These are phyloP conservation scores for Collybiopsis luxurians DNA, from an alignment of 768 basidiomycete genomes.

Conservation along the genomic window DNA sequence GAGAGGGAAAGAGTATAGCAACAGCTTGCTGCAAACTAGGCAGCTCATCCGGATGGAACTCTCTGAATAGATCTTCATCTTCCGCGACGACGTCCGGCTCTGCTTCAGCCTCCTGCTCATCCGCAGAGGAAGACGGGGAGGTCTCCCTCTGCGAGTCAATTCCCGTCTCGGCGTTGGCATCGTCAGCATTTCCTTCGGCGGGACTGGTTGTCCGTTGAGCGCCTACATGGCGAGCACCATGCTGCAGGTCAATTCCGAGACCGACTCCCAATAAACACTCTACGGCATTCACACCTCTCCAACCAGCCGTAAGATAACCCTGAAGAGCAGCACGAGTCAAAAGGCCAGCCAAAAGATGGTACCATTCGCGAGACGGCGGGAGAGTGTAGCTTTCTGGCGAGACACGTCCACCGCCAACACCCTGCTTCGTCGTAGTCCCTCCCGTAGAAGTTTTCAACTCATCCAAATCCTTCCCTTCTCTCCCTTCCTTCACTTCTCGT, in stretches of 20 bases:
- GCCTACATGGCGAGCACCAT: constrained; percentile 8
- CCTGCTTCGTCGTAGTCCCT: background rate
- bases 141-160: constrained; percentile 1
- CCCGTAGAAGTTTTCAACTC: background rate
- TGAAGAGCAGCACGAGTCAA: constrained; percentile 83
- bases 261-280: constrained; percentile 76
- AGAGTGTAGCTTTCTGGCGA: constrained; percentile 47
- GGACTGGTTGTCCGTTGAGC: constrained; percentile 13
- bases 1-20: constrained; percentile 65
- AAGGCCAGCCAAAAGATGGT: constrained; percentile 71
- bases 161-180: background rate
- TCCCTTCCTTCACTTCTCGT: constrained; percentile 58
- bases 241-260: constrained; percentile 38
- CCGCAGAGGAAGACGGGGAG: background rate
- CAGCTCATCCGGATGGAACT: constrained; percentile 75
- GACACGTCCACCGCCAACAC: constrained; percentile 12
- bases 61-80: constrained; percentile 38
- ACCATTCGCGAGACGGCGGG: constrained; percentile 77
- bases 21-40: constrained; percentile 66
- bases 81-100: constrained; percentile 11
- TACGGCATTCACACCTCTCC: constrained; percentile 69
- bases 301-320: constrained; percentile 79
- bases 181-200: background rate
- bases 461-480: constrained; percentile 30
- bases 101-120: constrained; percentile 17